A percentile compares a stretch with the other conserved stretches of the same genome.
These are phyloP conservation scores for Auxenochlorella protothecoides DNA, from an alignment of 139 green algal species.

Conservation along the genomic window DNA sequence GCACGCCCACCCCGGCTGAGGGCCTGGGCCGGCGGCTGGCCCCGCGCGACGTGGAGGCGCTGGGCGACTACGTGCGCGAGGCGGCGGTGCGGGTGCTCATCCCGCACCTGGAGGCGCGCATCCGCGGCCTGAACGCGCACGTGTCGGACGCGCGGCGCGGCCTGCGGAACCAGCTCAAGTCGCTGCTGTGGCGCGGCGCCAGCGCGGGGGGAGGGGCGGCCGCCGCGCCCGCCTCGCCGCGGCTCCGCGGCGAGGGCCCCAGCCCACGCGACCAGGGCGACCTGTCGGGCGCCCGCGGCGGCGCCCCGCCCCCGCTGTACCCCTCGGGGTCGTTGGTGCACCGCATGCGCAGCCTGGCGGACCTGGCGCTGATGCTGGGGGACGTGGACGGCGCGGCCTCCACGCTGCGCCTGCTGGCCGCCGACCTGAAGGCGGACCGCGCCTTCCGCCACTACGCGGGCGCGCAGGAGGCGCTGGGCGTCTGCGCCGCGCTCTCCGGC, in stretches of 20 bases:
- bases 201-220: neutral
- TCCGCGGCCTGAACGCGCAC: slow-evolving; percentile 43
- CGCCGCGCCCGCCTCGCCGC: no score
- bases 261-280: no score
- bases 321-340: no score
- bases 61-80: slow-evolving; percentile 29
- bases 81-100: slow-evolving; percentile 35
- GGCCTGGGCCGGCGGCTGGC: slow-evolving; percentile 22
- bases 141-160: slow-evolving; percentile 51
- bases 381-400: slow-evolving; percentile 65
- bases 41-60: slow-evolving; percentile 14
- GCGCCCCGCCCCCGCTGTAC: no score
- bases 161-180: slow-evolving; percentile 78
- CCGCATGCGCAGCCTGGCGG: slow-evolving; percentile 58
- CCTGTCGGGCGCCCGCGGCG: no score
- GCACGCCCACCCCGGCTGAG: slow-evolving; percentile 7
- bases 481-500: slow-evolving; percentile 22
- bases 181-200: slow-evolving; percentile 50
- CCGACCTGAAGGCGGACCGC: slow-evolving; percentile 51
- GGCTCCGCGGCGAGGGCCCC: slow-evolving; percentile 8
- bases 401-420: slow-evolving; percentile 67
- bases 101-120: slow-evolving; percentile 54
- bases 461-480: slow-evolving; percentile 49
- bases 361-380: slow-evolving; percentile 76
- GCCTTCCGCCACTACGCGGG: slow-evolving; percentile 68